These are phyloP conservation scores for Dalbergia oliveri DNA, from an alignment of 306 rosid genomes.

Conservation along the genomic window DNA sequence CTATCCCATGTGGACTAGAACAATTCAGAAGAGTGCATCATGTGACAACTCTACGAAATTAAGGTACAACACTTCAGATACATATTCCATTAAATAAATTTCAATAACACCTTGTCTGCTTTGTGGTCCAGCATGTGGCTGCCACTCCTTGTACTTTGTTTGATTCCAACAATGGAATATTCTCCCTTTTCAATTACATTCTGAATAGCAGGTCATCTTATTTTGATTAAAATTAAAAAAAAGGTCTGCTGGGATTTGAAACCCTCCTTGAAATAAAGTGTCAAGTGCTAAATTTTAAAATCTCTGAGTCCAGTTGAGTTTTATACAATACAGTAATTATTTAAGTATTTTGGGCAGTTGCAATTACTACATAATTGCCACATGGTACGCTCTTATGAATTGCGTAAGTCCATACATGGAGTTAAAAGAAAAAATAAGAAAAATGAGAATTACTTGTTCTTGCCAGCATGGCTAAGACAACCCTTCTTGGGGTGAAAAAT, in stretches of 20 bases:
- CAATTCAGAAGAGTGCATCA: neutral
- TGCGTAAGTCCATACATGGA: neutral
- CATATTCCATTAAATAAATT: neutral
- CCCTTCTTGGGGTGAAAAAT: conserved; percentile 7
- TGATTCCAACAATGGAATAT: neutral
- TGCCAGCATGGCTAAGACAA: conserved; percentile 1
- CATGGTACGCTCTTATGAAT: neutral
- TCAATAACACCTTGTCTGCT: neutral
- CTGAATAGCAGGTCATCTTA: neutral
- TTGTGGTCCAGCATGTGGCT: neutral
- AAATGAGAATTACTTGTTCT: neutral
- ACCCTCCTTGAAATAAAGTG: conserved; percentile 4
- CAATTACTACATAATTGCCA: neutral
- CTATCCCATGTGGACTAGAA: neutral
- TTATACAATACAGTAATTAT: neutral
- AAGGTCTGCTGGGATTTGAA: conserved; percentile 1
- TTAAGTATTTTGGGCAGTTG: neutral
- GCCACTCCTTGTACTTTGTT: neutral
- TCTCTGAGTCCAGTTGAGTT: neutral
- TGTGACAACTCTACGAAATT: neutral
- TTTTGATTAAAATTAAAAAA: neutral
- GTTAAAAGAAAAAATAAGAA: neutral
- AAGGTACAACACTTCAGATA: neutral
- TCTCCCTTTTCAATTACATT: conserved; percentile 12
- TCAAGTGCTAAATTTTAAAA: neutral